These are phyloP conservation scores for Lentinula sp. DNA, from an alignment of 768 basidiomycete genomes.

Conservation along the genomic window DNA sequence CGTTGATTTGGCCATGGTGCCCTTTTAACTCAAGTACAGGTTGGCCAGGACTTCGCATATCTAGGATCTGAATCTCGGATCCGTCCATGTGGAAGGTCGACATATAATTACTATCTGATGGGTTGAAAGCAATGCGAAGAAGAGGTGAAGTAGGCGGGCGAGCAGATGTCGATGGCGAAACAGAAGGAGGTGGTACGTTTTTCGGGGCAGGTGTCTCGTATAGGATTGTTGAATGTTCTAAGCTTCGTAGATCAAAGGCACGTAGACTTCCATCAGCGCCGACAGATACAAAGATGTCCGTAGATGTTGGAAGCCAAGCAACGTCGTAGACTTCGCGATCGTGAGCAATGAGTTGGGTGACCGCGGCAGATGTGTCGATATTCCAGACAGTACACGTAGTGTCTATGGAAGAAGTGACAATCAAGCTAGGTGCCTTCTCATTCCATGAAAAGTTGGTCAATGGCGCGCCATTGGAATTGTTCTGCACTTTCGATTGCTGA, in stretches of 20 bases:
- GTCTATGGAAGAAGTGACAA: conserved; percentile 97
- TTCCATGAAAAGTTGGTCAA: conserved; percentile 99
- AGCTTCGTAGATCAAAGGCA: conserved; percentile 91
- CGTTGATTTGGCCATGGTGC: conserved; percentile 78
- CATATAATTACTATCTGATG: conserved; percentile 90
- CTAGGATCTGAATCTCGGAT: conserved; percentile 83
- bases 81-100: conserved; percentile 96
- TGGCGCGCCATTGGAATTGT: conserved; percentile 77
- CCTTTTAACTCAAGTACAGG: conserved; percentile 89
- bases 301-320: conserved; percentile 95
- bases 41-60: conserved; percentile 94
- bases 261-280: conserved; percentile 96
- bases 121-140: conserved; percentile 86
- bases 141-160: conserved; percentile 77
- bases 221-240: conserved; percentile 97
- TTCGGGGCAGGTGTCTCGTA: conserved; percentile 90
- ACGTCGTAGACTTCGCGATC: conserved; percentile 96
- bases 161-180: conserved; percentile 52
- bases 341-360: conserved; percentile 97
- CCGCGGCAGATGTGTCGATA: conserved; percentile 86
- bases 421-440: conserved; percentile 79
- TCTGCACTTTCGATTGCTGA: conserved; percentile 88
- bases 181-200: conserved; percentile 51
- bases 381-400: conserved; percentile 99
- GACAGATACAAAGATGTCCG: conserved; percentile 96